Base-by-base conservation (phyloP, 495 filamentous ascomycete species). In the Stereocaulon alpinum region DNA sequence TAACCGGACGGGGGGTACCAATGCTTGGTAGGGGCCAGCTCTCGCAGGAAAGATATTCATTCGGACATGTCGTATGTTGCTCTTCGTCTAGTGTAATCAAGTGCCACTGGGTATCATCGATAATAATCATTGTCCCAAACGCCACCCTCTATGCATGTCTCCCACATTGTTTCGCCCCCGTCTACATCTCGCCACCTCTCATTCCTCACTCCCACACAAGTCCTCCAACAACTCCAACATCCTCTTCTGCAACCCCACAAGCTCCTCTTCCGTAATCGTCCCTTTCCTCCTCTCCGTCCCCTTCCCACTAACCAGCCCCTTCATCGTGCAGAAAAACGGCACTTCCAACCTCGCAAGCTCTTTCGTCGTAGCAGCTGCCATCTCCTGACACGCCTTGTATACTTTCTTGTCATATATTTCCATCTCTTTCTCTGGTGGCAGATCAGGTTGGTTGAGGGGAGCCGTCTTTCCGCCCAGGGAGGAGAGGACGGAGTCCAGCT, bases 161-260 rank as follows among this genome's bases (percentile, higher is more conserved):
- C 44, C 42, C 52, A 51, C 34, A 27, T 3, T 20, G n/a, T 22
- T 12, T 24, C 32, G 40, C 20, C 29, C 6, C 12, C 30, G 20
- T 34, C 24, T 18, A 22, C 45, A 24, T 24, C 24, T 3, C 24
- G 24, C 1, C 24, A 24, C 27, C 40, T 12, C 40, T 20, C 34
- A 41, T 29, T 40, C 47, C 55, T 59, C 41, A 45, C 80, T 78
- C 52, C 69, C 72, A 62, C 80, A 85, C 56, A 86, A 70, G 69
- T 86, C 83, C 68, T 83, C 73, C 52, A 87, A 68, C 45, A 88
- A 67, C 40, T 74, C 77, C 45, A 89, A 63, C 74, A 88, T 85
- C 60, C 78, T 77, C 48, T 71, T 73, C 63, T 83, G 77, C 59
- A 88, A 66, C 41, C 64, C 71, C 27, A 71, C 61, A 55, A 88